Conservation (phyloP, 192 early-diverging fungal genomes). For the Backusella westeae region DNA sequence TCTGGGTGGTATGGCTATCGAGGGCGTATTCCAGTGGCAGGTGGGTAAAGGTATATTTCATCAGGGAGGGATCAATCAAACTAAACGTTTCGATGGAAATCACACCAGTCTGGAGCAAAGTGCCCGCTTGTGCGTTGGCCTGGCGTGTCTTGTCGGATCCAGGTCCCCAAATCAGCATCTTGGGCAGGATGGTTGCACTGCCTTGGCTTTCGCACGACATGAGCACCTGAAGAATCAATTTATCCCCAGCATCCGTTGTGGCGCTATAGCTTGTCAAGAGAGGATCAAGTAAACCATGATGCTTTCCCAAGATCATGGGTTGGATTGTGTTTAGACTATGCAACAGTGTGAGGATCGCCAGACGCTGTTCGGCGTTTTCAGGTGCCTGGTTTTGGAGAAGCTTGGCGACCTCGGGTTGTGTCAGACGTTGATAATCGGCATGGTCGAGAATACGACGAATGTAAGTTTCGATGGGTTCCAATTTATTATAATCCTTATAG, state of each 20-base stretch:
- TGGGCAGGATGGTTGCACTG: conserved; percentile 54
- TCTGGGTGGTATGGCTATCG: conserved; percentile 4
- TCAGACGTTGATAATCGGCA: conserved; percentile 40
- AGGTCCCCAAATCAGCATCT: conserved; percentile 59
- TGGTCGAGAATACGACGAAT: conserved; percentile 34
- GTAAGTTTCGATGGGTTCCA: conserved; percentile 39
- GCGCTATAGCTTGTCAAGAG: conserved; percentile 59
- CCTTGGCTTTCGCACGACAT: conserved; percentile 57
- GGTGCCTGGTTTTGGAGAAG: conserved; percentile 29
- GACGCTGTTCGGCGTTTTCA: conserved; percentile 34
- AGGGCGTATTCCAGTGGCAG: conserved; percentile 48
- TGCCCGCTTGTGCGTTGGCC: conserved; percentile 27
- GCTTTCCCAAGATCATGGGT: conserved; percentile 46
- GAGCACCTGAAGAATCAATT: conserved; percentile 53
- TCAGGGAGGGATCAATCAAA: conserved; percentile 59
- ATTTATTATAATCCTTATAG: conserved; percentile 29
- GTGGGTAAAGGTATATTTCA: conserved; percentile 58
- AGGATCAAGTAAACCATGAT: conserved; percentile 42
- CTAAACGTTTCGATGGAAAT: conserved; percentile 56
- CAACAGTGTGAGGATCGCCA: conserved; percentile 50
- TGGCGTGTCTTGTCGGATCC: conserved; percentile 43
- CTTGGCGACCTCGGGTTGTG: conserved; percentile 28
- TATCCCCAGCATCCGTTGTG: conserved; percentile 51
- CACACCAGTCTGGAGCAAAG: conserved; percentile 34
- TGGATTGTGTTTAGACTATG: conserved; percentile 47